Evolutionary conservation across 441 rosid species (phyloP).

Genomic region (Omphalea diandra): DNA sequence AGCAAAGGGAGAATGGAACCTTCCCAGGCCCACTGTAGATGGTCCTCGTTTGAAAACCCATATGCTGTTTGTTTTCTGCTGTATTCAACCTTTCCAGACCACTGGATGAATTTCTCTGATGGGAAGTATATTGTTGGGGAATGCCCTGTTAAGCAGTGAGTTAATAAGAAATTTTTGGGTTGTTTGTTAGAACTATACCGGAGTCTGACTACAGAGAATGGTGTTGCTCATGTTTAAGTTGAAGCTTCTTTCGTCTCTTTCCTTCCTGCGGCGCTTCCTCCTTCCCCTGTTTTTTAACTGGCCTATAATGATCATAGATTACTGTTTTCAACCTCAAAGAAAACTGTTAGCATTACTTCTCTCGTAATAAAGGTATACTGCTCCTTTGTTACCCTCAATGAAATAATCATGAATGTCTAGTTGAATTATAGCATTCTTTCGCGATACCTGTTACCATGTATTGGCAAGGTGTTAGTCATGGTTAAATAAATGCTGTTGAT

Average conservation of each 20-base stretch:
- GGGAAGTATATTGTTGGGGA: too few species aligned
- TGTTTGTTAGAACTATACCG: constrained; percentile 21
- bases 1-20: constrained; percentile 95
- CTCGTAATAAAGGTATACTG: constrained; percentile 21
- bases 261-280: too few species aligned
- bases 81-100: constrained; percentile 20
- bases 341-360: constrained; percentile 2
- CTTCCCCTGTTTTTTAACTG: background rate
- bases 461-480: too few species aligned
- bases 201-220: constrained; percentile 16
- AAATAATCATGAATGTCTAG: too few species aligned
- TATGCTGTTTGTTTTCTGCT: constrained; percentile 16
- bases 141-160: constrained; percentile 18
- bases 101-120: constrained; percentile 23
- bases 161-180: constrained; percentile 41
- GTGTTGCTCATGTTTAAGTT: constrained; percentile 6
- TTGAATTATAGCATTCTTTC: too few species aligned
- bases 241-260: constrained; percentile 9
- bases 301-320: constrained; percentile 2
- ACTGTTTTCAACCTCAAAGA: background rate
- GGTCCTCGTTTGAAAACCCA: constrained; percentile 20
- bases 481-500: too few species aligned
- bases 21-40: constrained; percentile 92
- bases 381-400: background rate
- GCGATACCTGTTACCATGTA: too few species aligned